A percentile compares a stretch with the other conserved stretches of the same genome.
Evolutionary conservation across 805 yeast genomes (phyloP).

Genomic region (Pichia californica): DNA sequence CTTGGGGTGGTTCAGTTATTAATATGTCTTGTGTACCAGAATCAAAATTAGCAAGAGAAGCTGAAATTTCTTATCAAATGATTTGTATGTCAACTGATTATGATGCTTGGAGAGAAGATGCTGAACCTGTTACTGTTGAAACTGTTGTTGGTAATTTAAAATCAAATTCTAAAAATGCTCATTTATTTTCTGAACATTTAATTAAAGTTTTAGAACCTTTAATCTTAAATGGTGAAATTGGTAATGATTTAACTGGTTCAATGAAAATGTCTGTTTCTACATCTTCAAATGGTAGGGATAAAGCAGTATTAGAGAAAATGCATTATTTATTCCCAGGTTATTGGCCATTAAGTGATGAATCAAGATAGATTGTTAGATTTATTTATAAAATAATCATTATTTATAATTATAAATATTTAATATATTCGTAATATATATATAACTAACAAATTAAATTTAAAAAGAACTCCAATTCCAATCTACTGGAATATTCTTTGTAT

Average conservation of each 20-base stretch:
- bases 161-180: constrained; percentile 85
- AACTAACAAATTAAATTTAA: constrained; percentile 15
- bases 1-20: constrained; percentile 92
- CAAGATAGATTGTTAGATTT: too few relatives aligned
- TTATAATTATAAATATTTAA: too few relatives aligned
- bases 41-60: constrained; percentile 93
- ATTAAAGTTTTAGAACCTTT: constrained; percentile 62
- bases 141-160: constrained; percentile 86
- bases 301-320: constrained; percentile 69
- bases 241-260: constrained; percentile 63
- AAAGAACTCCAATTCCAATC: constrained; percentile 38
- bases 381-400: too few relatives aligned
- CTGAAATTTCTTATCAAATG: constrained; percentile 96
- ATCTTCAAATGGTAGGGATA: constrained; percentile 61
- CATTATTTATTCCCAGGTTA: constrained; percentile 88
- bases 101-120: constrained; percentile 96
- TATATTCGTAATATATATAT: too few relatives aligned
- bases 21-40: constrained; percentile 98
- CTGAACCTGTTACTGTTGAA: constrained; percentile 97
- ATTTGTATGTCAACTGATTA: constrained; percentile 98
- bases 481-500: constrained; percentile 23
- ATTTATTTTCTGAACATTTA: constrained; percentile 61
- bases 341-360: constrained; percentile 45
- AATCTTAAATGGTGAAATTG: constrained; percentile 53
- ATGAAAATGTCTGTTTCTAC: constrained; percentile 84